Evolutionary conservation across 805 yeast species (phyloP).

Genomic region (Lipomyces mesembrius): DNA sequence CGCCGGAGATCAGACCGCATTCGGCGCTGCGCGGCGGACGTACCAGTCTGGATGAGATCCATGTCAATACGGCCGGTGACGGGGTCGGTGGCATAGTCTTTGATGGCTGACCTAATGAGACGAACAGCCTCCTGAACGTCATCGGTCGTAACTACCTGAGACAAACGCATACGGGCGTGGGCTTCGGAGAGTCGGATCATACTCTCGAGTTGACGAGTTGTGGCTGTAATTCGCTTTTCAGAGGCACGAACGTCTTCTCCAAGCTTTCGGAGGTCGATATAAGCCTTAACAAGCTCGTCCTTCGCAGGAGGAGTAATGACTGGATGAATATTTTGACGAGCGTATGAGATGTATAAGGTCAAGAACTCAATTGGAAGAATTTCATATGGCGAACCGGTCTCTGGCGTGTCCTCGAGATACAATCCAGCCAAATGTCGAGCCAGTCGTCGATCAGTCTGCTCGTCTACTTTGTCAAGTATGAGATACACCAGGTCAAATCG

Average conservation of each 20-base stretch:
- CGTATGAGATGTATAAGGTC: slow-evolving; percentile 88
- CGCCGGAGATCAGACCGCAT: slow-evolving; percentile 72
- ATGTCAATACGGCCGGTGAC: slow-evolving; percentile 94
- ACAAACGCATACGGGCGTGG: slow-evolving; percentile 93
- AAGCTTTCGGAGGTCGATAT: slow-evolving; percentile 89
- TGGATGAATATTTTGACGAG: slow-evolving; percentile 86
- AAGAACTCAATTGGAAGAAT: slow-evolving; percentile 84
- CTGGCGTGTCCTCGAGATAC: slow-evolving; percentile 87
- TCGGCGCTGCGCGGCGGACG: slow-evolving; percentile 82
- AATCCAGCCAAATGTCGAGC: slow-evolving; percentile 89
- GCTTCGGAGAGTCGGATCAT: slow-evolving; percentile 96
- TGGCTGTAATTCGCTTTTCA: slow-evolving; percentile 94
- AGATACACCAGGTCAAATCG: slow-evolving; percentile 94
- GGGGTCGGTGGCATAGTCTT: slow-evolving; percentile 98
- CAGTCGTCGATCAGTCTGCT: slow-evolving; percentile 76
- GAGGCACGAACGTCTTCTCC: slow-evolving; percentile 89
- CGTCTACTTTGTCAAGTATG: slow-evolving; percentile 91
- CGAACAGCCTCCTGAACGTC: slow-evolving; percentile 96
- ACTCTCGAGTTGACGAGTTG: slow-evolving; percentile 94
- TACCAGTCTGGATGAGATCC: slow-evolving; percentile 97
- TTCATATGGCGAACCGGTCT: slow-evolving; percentile 67
- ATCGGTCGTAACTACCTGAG: slow-evolving; percentile 66
- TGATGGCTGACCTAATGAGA: slow-evolving; percentile 88
- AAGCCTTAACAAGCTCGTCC: slow-evolving; percentile 79
- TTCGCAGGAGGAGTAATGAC: slow-evolving; percentile 78